Base-by-base conservation (phyloP, 768 basidiomycete species). In the Leccinellum luteum region DNA sequence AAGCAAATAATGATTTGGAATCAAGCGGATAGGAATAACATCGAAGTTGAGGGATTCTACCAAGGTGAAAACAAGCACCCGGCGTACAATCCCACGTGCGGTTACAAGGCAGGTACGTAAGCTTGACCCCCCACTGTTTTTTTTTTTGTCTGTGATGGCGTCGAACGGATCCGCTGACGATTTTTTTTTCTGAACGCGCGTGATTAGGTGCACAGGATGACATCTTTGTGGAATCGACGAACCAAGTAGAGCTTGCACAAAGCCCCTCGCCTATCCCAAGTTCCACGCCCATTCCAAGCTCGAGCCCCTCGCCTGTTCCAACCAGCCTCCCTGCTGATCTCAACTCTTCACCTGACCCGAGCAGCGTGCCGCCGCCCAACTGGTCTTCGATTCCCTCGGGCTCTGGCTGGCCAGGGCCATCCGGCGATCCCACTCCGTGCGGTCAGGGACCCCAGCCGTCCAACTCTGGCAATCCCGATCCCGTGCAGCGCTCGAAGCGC, bases 201-300 rank as follows among this genome's bases (percentile, higher is more conserved):
- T n/a, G 41, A 27, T 10, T 17, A 66, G 65, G 65, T 23, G 34
- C 62, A 10, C 65, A 66, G 34, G 21, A 25, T 0, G 66, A 67
- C 28, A 66, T 67, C 8, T 66, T 66, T 6, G 57, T 43, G 41
- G 27, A 48, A 0, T 13, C 50, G 21, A 3, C 17, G 30, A 31
- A 15, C 15, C 35, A 7, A 35, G 8, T 6, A 15, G 17, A 35
- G 17, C 5, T 14, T 13, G 34, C 6, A 21, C 13, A 4, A 8
- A 21, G 6, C 43, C 19, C 19, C n/a, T 12, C 41, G 19, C 3
- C 19, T n/a, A n/a, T 17, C 2, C 17, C 43, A 13, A 21, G 41
- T 19, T 21, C 43, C 12, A 12, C 21, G 5, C 19, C 43, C 21
- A 4, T 13, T 21, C 43, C 43, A 17, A n/a, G 38, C 38, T 38